Conservation (phyloP, 2,329 filamentous ascomycete species). For the Ophiocordyceps camponoti-saundersi region DNA sequence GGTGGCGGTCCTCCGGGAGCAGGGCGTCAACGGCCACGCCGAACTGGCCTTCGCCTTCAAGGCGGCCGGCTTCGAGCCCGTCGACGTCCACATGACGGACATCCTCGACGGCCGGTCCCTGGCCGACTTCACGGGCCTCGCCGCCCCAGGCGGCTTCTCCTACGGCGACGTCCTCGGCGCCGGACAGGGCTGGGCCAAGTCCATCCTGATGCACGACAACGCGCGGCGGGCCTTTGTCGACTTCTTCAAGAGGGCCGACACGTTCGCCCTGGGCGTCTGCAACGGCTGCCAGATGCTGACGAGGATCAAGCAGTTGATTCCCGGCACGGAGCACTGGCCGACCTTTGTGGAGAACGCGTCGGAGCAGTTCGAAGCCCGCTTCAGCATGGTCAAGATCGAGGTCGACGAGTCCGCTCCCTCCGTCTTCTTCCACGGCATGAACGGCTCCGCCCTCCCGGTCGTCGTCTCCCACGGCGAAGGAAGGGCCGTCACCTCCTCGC, state of each 20-base stretch:
- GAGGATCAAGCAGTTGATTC: slow-evolving; percentile 62
- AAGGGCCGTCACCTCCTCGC: slow-evolving; percentile 51
- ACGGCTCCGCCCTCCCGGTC: slow-evolving; percentile 65
- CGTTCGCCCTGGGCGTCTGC: slow-evolving; percentile 86
- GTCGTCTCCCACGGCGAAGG: slow-evolving; percentile 87
- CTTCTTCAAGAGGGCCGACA: slow-evolving; percentile 80
- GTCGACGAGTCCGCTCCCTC: slow-evolving; percentile 41
- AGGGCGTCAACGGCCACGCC: slow-evolving; percentile 89
- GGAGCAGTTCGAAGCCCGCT: slow-evolving; percentile 80
- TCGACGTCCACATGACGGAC: slow-evolving; percentile 96
- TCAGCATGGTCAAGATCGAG: slow-evolving; percentile 63
- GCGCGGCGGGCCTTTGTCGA: slow-evolving; percentile 58
- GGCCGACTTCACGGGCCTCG: slow-evolving; percentile 68
- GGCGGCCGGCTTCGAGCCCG: slow-evolving; percentile 73
- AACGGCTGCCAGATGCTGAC: slow-evolving; percentile 95
- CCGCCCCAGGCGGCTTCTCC: slow-evolving; percentile 92
- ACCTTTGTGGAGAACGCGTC: slow-evolving; percentile 71
- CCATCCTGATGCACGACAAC: slow-evolving; percentile 69
- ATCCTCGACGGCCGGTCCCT: slow-evolving; percentile 68
- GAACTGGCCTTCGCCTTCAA: slow-evolving; percentile 97
- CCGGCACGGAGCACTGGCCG: slow-evolving; percentile 70
- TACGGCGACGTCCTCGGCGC: slow-evolving; percentile 77
- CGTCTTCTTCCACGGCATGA: slow-evolving; percentile 88
- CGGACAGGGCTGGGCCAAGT: slow-evolving; percentile 93
- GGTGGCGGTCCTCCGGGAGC: slow-evolving; percentile 86